Conservation (phyloP, 2,329 filamentous ascomycete species). For the Fusarium sp. region DNA sequence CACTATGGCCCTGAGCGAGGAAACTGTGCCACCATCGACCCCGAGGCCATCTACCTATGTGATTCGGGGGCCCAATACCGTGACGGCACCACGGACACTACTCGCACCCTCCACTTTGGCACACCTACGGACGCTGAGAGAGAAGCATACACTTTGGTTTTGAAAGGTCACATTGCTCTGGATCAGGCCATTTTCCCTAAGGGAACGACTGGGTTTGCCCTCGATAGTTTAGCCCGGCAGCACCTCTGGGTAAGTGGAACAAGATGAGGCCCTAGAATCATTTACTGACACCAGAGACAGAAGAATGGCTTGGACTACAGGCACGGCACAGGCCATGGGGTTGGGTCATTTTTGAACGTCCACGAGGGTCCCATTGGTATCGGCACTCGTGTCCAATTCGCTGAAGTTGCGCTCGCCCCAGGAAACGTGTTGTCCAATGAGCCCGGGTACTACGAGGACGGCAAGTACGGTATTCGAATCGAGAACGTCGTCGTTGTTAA, state of each 20-base stretch:
- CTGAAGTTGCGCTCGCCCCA: slow-evolving; percentile 89
- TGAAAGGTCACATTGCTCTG: slow-evolving; percentile 94
- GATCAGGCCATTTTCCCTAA: slow-evolving; percentile 93
- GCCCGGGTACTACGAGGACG: slow-evolving; percentile 97
- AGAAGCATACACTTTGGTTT: slow-evolving; percentile 91
- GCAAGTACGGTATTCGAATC: slow-evolving; percentile 93
- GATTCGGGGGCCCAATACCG: slow-evolving; percentile 97
- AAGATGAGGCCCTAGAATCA: not conserved
- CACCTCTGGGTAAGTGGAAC: slow-evolving; percentile 82
- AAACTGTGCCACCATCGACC: slow-evolving; percentile 87
- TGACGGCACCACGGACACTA: slow-evolving; percentile 97
- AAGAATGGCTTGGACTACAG: slow-evolving; percentile 89
- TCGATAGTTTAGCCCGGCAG: slow-evolving; percentile 91
- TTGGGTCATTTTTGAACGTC: slow-evolving; percentile 96
- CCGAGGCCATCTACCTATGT: slow-evolving; percentile 90
- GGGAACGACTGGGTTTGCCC: slow-evolving; percentile 92
- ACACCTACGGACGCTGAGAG: slow-evolving; percentile 86
- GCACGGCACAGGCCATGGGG: slow-evolving; percentile 95
- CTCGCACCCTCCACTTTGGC: slow-evolving; percentile 93
- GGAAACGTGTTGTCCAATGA: slow-evolving; percentile 98
- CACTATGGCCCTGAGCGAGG: slow-evolving; percentile 93
- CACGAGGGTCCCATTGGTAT: slow-evolving; percentile 98
- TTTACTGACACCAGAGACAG: slow-evolving; percentile 47
- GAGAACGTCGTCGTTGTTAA: slow-evolving; percentile 95
- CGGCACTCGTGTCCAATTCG: slow-evolving; percentile 90